Evolutionary conservation across 2,329 filamentous ascomycete species (phyloP).

Genomic region (Fonsecaea multimorphosa): DNA sequence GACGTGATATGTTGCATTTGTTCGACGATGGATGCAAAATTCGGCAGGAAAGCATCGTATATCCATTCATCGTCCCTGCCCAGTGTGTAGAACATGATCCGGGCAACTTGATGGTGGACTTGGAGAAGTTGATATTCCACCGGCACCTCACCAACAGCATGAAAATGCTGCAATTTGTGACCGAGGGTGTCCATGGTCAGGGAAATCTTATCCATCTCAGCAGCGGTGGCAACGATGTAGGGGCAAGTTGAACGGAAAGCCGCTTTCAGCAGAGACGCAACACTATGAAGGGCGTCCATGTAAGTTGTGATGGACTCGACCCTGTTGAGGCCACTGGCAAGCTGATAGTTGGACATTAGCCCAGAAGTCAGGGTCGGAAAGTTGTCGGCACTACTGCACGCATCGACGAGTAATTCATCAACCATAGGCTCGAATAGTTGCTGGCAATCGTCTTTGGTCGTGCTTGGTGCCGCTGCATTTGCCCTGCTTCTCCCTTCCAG

Average conservation of each 20-base stretch:
- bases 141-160: not conserved
- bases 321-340: not conserved
- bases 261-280: conserved; percentile 3
- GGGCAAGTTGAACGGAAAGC: conserved; percentile 7
- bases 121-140: conserved; percentile 2
- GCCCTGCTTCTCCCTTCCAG: not conserved
- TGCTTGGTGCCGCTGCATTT: not conserved
- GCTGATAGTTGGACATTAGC: conserved; percentile 8
- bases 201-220: not conserved
- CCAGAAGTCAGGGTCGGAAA: conserved; percentile 6
- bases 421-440: not conserved
- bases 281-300: not conserved
- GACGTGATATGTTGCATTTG: not conserved
- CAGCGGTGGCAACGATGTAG: conserved; percentile 2
- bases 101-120: conserved; percentile 8
- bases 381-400: not conserved
- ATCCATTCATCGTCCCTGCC: not conserved
- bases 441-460: not conserved
- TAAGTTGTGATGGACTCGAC: not conserved
- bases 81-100: conserved; percentile 9
- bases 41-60: not conserved
- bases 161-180: not conserved
- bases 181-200: not conserved
- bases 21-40: not conserved
- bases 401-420: conserved; percentile 3